A percentile compares a stretch with the other conserved stretches of the same genome.
These are phyloP conservation scores for Xanthoparmelia taractica DNA, from an alignment of 495 filamentous ascomycete species.

Conservation along the genomic window DNA sequence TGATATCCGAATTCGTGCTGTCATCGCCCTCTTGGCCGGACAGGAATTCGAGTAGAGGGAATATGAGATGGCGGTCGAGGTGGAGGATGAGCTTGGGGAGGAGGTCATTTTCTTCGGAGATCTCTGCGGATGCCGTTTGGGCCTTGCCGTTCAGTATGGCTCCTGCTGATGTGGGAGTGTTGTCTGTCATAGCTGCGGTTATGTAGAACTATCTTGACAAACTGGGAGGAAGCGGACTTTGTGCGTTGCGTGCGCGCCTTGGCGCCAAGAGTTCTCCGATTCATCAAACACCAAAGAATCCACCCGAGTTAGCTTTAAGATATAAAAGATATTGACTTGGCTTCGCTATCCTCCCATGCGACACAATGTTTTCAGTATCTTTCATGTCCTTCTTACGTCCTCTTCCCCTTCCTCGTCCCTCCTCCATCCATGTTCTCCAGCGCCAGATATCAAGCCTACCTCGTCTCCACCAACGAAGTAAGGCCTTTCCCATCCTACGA, in stretches of 20 bases:
- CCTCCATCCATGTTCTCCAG: not conserved
- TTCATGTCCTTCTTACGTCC: slow-evolving; percentile 12
- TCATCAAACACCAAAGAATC: no score
- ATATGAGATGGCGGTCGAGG: slow-evolving; percentile 93
- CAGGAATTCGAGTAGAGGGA: slow-evolving; percentile 82
- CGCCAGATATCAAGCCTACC: slow-evolving; percentile 7
- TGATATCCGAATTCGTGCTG: slow-evolving; percentile 62
- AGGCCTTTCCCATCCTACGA: not conserved
- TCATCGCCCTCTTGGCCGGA: slow-evolving; percentile 52
- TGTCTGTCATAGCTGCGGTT: slow-evolving; percentile 59
- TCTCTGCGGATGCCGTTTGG: slow-evolving; percentile 45
- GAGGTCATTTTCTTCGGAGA: slow-evolving; percentile 65
- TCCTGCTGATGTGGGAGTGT: slow-evolving; percentile 46
- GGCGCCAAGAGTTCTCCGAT: not conserved
- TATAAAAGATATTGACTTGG: no score
- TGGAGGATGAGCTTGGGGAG: slow-evolving; percentile 82
- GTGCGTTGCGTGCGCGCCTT: not conserved
- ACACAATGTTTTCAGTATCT: slow-evolving; percentile 7
- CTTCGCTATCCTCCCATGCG: not conserved
- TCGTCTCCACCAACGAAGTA: slow-evolving; percentile 4
- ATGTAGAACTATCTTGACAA: not conserved
- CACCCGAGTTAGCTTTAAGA: no score
- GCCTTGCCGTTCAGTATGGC: slow-evolving; percentile 48
- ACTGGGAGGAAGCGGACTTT: no score
- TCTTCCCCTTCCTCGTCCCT: slow-evolving; percentile 6